A percentile compares a stretch with the other conserved stretches of the same genome.
These are phyloP conservation scores for Bipolaris sorokiniana DNA, from an alignment of 2,329 filamentous ascomycete species.

Conservation along the genomic window DNA sequence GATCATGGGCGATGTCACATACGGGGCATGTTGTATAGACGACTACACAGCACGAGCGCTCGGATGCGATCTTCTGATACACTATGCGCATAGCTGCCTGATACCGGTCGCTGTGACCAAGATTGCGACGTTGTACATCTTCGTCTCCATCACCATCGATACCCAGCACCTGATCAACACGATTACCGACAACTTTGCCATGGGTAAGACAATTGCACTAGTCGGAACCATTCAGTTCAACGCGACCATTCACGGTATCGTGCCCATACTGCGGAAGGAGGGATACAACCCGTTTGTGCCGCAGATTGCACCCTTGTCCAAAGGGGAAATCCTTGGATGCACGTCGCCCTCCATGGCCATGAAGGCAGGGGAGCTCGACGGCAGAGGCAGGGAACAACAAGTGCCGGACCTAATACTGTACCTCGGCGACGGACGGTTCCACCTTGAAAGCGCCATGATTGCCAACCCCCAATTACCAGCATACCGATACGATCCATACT, in stretches of 20 bases:
- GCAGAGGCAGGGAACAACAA: constrained; percentile 55
- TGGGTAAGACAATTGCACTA: constrained; percentile 85
- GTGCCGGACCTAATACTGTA: constrained; percentile 78
- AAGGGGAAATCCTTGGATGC: constrained; percentile 96
- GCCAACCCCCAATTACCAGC: constrained; percentile 91
- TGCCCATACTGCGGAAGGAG: constrained; percentile 75
- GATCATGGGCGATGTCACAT: constrained; percentile 99
- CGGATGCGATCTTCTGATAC: constrained; percentile 90
- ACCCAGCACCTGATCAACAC: constrained; percentile 84
- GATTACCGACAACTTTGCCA: constrained; percentile 83
- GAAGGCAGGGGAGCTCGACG: constrained; percentile 43
- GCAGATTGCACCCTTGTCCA: constrained; percentile 89
- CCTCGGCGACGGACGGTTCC: constrained; percentile 90
- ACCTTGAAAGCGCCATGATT: constrained; percentile 98
- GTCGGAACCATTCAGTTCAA: constrained; percentile 99
- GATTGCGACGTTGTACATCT: constrained; percentile 97
- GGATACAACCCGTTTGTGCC: constrained; percentile 88
- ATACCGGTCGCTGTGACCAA: constrained; percentile 96
- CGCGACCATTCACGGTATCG: constrained; percentile 88
- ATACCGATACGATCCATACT: constrained; percentile 97
- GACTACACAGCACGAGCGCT: constrained; percentile 95
- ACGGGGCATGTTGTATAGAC: constrained; percentile 97
- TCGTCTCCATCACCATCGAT: constrained; percentile 97
- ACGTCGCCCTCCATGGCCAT: constrained; percentile 71
- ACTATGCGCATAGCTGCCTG: constrained; percentile 96